Evolutionary conservation across 2,329 filamentous ascomycete species (phyloP).

Genomic region (Grosmannia penicillata): DNA sequence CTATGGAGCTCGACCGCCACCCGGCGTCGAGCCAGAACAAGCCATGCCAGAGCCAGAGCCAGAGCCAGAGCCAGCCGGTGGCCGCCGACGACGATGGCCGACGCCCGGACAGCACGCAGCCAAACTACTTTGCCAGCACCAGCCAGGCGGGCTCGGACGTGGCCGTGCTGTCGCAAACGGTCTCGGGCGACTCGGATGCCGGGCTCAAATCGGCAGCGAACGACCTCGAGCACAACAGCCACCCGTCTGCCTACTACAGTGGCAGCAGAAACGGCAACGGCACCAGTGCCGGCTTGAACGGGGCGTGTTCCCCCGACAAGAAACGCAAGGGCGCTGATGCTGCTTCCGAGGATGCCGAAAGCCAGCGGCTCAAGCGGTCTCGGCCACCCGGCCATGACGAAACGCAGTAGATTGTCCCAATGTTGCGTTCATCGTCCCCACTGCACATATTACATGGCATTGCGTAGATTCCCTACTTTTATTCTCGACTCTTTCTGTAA

Average conservation of each 20-base stretch:
- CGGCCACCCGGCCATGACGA: slow-evolving; percentile 14
- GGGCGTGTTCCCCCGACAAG: slow-evolving; percentile 13
- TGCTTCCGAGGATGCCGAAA: slow-evolving; percentile 11
- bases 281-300: background rate
- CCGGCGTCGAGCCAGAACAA: background rate
- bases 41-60: slow-evolving; percentile 1
- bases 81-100: background rate
- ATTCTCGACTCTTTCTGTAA: too few relatives aligned
- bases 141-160: slow-evolving; percentile 3
- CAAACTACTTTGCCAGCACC: background rate
- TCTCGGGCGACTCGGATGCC: slow-evolving; percentile 17
- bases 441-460: too few relatives aligned
- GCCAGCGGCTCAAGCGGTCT: slow-evolving; percentile 9
- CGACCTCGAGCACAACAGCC: slow-evolving; percentile 13
- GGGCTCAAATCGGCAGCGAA: slow-evolving; percentile 19
- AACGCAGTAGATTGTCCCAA: slow-evolving; percentile 3
- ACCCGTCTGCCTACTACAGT: background rate
- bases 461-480: too few relatives aligned
- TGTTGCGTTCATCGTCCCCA: too few relatives aligned
- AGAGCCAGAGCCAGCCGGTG: background rate
- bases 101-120: background rate
- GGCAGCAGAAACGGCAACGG: background rate
- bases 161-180: slow-evolving; percentile 4
- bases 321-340: slow-evolving; percentile 16
- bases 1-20: slow-evolving; percentile 8